Evolutionary conservation across 805 yeast species (phyloP), one percentile per base, ranked within the genome.

Genomic region (Brettanomyces custersianus): DNA sequence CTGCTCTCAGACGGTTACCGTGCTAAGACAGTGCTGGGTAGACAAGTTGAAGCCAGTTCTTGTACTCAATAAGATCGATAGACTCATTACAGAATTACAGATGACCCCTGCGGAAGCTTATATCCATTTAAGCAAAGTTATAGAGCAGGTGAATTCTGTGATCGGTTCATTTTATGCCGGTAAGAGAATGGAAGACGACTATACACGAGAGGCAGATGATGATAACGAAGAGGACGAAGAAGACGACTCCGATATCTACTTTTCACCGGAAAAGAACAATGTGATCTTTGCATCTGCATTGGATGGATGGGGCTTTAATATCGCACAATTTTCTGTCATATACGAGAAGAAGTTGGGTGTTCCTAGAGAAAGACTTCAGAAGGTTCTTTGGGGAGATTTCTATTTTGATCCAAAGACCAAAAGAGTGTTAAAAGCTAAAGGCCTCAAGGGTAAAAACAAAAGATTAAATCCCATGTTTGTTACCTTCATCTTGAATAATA

Each of bases 301-400:
- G 15, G 98, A 92, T 60, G 97, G 97, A 10, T 92, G 98, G 97
- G 99, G 97, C 1, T 92, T 92, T 57, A 82, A 85, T 29, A 67
- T 92, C 34, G 75, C 84, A 35, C 95, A 92, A 45, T 83, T 92
- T 35, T 83, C 96, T 6, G 78, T 81, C 39, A 76, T 92, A 23
- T 85, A 86, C 54, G 92, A 81, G 60, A 74, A 74, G 33, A 86
- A 86, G 49, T 63, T 90, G 15, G 96, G 95, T 0, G 80, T 90
- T 45, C 82, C 84, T 44, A 77, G 87, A 42, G 74, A 75, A 15
- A 84, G 75, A 36, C 66, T 92, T 31, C 79, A 80, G 40, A 82
- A 83, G 50, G 86, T 87, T n/a, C 64, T 92, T 4, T 92, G 97
- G 97, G 98, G 98, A 26, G 96, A 90, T 52, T 90, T 63, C 55